These are phyloP conservation scores for Durio zibethinus DNA, from an alignment of 345 rosid genomes.

Conservation along the genomic window DNA sequence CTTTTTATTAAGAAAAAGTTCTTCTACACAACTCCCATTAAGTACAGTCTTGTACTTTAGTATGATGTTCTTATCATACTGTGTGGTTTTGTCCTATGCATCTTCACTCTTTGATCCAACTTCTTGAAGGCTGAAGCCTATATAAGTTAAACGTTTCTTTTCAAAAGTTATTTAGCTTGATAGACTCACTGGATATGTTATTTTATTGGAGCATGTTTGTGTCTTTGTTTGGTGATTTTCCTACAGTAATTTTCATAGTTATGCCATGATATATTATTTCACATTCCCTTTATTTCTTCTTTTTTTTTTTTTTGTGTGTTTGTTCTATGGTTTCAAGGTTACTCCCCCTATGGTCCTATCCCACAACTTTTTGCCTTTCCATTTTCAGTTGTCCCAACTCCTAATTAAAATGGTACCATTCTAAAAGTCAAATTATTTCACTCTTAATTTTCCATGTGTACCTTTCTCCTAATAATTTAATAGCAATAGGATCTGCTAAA, in stretches of 20 bases:
- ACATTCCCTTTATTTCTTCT: background rate
- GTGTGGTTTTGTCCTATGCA: background rate
- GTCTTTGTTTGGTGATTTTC: background rate
- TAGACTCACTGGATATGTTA: background rate
- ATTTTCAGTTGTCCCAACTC: background rate
- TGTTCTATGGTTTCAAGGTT: background rate
- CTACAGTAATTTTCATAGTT: background rate
- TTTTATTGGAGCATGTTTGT: background rate
- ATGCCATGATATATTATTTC: background rate
- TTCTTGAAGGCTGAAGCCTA: background rate
- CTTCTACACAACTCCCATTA: background rate
- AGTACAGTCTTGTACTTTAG: background rate
- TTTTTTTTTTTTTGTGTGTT: background rate
- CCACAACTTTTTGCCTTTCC: background rate
- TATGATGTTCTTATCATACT: background rate
- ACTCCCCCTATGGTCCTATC: background rate
- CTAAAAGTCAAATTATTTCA: background rate
- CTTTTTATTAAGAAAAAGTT: background rate
- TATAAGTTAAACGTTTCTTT: background rate
- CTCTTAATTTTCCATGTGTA: background rate
- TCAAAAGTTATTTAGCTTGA: background rate
- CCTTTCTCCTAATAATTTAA: background rate
- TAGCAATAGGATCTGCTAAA: background rate
- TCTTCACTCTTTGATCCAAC: background rate
- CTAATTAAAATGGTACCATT: background rate